These are phyloP conservation scores for Glycine latifolia DNA, from an alignment of 306 rosid species.

Conservation along the genomic window DNA sequence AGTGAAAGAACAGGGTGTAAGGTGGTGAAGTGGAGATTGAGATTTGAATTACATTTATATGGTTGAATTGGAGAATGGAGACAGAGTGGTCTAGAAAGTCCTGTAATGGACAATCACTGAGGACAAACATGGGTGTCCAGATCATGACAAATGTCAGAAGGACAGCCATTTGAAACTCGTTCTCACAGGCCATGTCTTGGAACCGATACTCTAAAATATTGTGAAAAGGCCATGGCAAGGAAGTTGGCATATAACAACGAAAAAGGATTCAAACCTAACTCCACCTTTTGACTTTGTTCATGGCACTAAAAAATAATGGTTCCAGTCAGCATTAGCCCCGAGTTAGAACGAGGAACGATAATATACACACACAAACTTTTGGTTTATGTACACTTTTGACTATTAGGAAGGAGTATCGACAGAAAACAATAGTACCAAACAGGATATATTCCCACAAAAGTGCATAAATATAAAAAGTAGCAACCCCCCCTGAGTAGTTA, in stretches of 20 bases:
- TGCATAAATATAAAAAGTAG: conserved; percentile 25
- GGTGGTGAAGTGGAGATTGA: conserved; percentile 41
- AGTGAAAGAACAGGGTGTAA: background rate
- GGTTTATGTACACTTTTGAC: conserved; percentile 40
- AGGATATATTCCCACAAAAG: conserved; percentile 40
- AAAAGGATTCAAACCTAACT: conserved; percentile 63
- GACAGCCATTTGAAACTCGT: conserved; percentile 48
- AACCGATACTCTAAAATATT: conserved; percentile 30
- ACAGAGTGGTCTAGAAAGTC: conserved; percentile 35
- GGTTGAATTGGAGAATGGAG: conserved; percentile 42
- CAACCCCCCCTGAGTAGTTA: conserved; percentile 25
- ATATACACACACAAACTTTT: background rate
- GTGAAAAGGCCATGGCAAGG: conserved; percentile 5
- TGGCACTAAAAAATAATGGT: conserved; percentile 46
- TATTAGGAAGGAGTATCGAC: conserved; percentile 1
- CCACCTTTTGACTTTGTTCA: conserved; percentile 58
- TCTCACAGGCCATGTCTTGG: conserved; percentile 44
- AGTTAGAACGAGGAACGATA: background rate
- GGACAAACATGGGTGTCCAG: conserved; percentile 59
- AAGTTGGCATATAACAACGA: conserved; percentile 53
- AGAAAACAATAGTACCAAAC: conserved; percentile 14
- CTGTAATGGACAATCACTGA: conserved; percentile 49
- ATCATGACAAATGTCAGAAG: conserved; percentile 71
- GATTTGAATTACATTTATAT: conserved; percentile 53
- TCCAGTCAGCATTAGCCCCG: conserved; percentile 21